Evolutionary conservation across 768 basidiomycete species (phyloP).

Genomic region (Xanthoconium purpureum): DNA sequence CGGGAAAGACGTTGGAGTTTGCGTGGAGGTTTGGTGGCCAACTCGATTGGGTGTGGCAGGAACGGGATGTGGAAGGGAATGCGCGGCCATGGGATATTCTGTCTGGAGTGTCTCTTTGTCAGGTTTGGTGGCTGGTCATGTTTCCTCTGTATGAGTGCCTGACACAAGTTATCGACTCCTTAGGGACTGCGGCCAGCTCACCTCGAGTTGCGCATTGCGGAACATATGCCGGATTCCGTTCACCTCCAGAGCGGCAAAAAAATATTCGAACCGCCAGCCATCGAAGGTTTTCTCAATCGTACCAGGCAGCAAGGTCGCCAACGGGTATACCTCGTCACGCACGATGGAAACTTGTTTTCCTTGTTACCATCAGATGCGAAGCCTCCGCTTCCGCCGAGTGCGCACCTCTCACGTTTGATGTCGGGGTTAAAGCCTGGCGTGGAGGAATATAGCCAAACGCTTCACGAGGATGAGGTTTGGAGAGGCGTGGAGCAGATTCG

Average conservation of each 20-base stretch:
- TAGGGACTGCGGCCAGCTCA: conserved; percentile 45
- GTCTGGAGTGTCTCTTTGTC: conserved; percentile 68
- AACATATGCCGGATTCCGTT: conserved; percentile 57
- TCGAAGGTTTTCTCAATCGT: conserved; percentile 86
- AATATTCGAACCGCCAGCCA: conserved; percentile 70
- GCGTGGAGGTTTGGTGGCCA: conserved; percentile 74
- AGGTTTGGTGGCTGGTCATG: conserved; percentile 43
- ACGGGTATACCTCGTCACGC: conserved; percentile 65
- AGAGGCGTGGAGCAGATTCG: conserved; percentile 65
- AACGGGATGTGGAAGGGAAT: conserved; percentile 61
- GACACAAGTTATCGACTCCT: not conserved
- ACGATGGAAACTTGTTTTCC: conserved; percentile 71
- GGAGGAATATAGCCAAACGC: conserved; percentile 30
- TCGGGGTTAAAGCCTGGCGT: conserved; percentile 27
- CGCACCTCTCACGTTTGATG: conserved; percentile 32
- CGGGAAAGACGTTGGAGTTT: conserved; percentile 63
- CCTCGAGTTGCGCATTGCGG: conserved; percentile 72
- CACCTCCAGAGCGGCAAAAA: conserved; percentile 39
- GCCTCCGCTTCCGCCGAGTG: conserved; percentile 69
- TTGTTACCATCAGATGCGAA: conserved; percentile 49
- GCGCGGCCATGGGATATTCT: conserved; percentile 69
- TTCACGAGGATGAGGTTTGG: conserved; percentile 52
- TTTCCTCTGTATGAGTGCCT: conserved; percentile 6
- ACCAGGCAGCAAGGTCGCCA: conserved; percentile 58
- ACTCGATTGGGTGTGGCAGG: conserved; percentile 85